These are phyloP conservation scores for Liquidambar formosana DNA, from an alignment of 164 flowering plant genomes.

Conservation along the genomic window DNA sequence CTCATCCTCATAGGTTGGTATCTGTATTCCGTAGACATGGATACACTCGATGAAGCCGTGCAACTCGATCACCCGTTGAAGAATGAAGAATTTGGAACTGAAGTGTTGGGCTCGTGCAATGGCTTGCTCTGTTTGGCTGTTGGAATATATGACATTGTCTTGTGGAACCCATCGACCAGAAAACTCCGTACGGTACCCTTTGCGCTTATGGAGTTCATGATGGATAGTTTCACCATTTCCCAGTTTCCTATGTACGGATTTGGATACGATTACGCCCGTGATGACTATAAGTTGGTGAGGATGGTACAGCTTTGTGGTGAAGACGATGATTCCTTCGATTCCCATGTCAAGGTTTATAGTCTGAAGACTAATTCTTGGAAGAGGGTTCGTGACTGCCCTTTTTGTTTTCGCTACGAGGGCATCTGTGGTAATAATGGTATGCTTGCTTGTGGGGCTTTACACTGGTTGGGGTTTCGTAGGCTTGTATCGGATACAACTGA, in stretches of 20 bases:
- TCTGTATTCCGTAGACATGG: slow-evolving; percentile 2
- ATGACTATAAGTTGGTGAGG: slow-evolving; percentile 33
- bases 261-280: slow-evolving; percentile 25
- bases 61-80: slow-evolving; percentile 4
- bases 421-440: too few species aligned
- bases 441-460: slow-evolving; percentile 21
- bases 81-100: not conserved
- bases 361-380: slow-evolving; percentile 23
- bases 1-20: too few species aligned
- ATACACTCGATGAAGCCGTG: not conserved
- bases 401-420: too few species aligned
- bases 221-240: too few species aligned
- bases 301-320: slow-evolving; percentile 13
- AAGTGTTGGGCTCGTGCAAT: slow-evolving; percentile 11
- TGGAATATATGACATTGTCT: not conserved
- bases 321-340: not conserved
- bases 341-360: slow-evolving; percentile 26
- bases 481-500: not conserved
- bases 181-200: slow-evolving; percentile 5
- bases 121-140: slow-evolving; percentile 14
- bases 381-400: slow-evolving; percentile 6
- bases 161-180: slow-evolving; percentile 19
- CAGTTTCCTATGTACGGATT: slow-evolving; percentile 24
- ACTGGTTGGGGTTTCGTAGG: slow-evolving; percentile 18
- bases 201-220: not conserved